Percentiles rank a stretch among this genome's conserved stretches.
Conservation (phyloP, 1,284 basidiomycete species). For the Neonothopanus nambi region DNA sequence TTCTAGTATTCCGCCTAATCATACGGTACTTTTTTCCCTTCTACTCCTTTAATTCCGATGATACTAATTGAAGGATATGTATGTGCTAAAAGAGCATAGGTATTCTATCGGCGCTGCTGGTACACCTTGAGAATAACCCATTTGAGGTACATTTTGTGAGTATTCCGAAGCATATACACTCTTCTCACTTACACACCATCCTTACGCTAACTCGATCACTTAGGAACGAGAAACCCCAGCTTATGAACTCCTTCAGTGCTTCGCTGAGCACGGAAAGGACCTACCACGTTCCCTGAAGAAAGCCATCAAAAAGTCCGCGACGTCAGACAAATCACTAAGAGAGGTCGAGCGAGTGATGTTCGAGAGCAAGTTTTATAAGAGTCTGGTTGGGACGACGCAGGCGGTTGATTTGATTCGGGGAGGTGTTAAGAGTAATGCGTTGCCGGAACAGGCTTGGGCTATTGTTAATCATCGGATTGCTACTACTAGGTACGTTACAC, state of each 20-base stretch:
- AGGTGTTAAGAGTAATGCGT: constrained; percentile 61
- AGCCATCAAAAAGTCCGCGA: constrained; percentile 23
- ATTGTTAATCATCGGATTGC: constrained; percentile 64
- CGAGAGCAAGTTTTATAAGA: constrained; percentile 22
- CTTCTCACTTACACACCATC: too few relatives aligned
- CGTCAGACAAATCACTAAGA: constrained; percentile 28
- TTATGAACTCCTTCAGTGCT: constrained; percentile 29
- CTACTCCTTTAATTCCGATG: not conserved
- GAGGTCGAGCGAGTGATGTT: constrained; percentile 34
- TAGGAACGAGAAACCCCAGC: constrained; percentile 26
- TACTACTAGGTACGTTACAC: constrained; percentile 32
- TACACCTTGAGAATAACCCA: constrained; percentile 46
- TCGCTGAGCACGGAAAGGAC: constrained; percentile 34
- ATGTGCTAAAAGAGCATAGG: constrained; percentile 72
- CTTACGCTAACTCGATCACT: too few relatives aligned
- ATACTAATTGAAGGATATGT: not conserved
- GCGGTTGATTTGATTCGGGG: constrained; percentile 56
- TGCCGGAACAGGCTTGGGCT: constrained; percentile 55
- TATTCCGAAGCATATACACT: too few relatives aligned
- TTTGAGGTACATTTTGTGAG: constrained; percentile 39
- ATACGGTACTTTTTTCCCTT: constrained; percentile 39
- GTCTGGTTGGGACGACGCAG: constrained; percentile 51
- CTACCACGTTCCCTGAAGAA: constrained; percentile 30
- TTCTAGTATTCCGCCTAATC: constrained; percentile 62
- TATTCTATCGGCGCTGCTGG: constrained; percentile 54